Base-by-base conservation (phyloP, 495 filamentous ascomycete genomes). In the Aspergillus mulundensis region DNA sequence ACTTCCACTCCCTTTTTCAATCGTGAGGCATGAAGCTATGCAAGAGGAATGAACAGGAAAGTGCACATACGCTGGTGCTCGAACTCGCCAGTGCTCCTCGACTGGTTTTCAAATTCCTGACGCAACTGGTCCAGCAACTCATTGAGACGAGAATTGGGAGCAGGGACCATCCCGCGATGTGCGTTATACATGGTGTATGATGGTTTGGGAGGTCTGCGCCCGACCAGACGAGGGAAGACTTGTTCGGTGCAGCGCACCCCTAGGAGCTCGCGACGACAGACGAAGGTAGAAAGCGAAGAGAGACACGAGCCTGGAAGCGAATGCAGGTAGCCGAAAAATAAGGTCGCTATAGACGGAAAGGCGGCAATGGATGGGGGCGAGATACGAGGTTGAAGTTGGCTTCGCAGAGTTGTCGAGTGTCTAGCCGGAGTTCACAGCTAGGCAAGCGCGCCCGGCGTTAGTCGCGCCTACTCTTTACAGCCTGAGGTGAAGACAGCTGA, bases 51-150 rank as follows among this genome's bases (percentile, higher is more conserved):
- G 36, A 50, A 54, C 39, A 30, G 58, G 41, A 49, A 43, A 63
- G 49, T 48, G 32, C 46, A 84, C 93, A 76, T 83, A 97, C 94
- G 85, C 68, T 92, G 88, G 65, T 91, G 87, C 59, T 98, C 93
- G 70, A 87, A 93, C 53, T 90, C 88, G 64, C 86, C 86, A 63
- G 80, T 86, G 64, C 63, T 87, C 79, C 62, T 84, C 78, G 85
- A 78, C 67, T 96, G 88, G 54, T 74, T 83, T 54, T 97, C 94
- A 63, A 96, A 98, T 71, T 98, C 94, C 67, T 80, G 76, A 61
- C 95, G 85, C 60, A 98, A 83, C 62, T 91, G 85, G 41, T 97
- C 93, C 63, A 98, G 77, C 59, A 97, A 81, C 77, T 98, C 94
- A 59, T 84, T 90, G 60, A 97, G 76, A 52, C 94, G 91, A 62